Conservation (phyloP, 2,329 filamentous ascomycete species). For the Curvularia eragrostidis region DNA sequence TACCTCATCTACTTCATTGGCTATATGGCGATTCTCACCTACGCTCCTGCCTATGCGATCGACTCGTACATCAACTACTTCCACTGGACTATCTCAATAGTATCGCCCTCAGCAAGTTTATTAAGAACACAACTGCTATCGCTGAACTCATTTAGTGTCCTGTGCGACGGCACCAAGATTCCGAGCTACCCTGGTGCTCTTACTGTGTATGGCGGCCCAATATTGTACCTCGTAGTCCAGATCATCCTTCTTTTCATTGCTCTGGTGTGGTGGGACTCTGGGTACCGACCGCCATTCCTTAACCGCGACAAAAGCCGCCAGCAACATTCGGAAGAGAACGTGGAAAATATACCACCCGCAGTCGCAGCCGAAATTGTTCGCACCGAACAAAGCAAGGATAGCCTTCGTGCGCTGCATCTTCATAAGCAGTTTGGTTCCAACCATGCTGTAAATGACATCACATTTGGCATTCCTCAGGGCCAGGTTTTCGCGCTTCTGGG, state of each 20-base stretch:
- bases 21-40: constrained; percentile 70
- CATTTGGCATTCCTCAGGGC: constrained; percentile 78
- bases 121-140: constrained; percentile 76
- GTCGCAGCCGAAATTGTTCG: constrained; percentile 69
- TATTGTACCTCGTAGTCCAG: constrained; percentile 81
- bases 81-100: constrained; percentile 75
- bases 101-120: constrained; percentile 80
- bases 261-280: constrained; percentile 81
- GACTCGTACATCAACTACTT: constrained; percentile 71
- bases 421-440: constrained; percentile 80
- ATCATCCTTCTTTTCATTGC: constrained; percentile 72
- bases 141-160: constrained; percentile 82
- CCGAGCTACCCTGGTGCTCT: constrained; percentile 74
- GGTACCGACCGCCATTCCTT: constrained; percentile 64
- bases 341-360: constrained; percentile 59
- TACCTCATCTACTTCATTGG: constrained; percentile 58
- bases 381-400: constrained; percentile 67
- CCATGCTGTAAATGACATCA: constrained; percentile 82
- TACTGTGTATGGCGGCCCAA: constrained; percentile 79
- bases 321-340: constrained; percentile 53
- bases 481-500: constrained; percentile 90
- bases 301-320: constrained; percentile 44
- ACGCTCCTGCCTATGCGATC: constrained; percentile 71
- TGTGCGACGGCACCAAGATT: constrained; percentile 69
- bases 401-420: constrained; percentile 78